These are phyloP conservation scores for Picea glauca DNA, from an alignment of 75 land plant genomes.

Conservation along the genomic window DNA sequence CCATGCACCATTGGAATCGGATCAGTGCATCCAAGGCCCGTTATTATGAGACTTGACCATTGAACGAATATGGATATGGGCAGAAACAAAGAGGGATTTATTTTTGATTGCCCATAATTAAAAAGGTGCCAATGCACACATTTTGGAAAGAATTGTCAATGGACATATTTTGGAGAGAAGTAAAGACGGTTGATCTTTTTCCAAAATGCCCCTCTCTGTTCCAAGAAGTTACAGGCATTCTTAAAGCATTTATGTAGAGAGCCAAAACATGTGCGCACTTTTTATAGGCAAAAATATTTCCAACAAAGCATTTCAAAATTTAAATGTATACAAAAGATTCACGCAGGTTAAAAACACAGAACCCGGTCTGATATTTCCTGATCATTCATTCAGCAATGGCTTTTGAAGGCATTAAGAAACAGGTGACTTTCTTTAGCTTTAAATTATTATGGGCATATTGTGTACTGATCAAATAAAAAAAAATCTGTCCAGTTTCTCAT, in stretches of 20 bases:
- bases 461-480: neutral
- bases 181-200: no score
- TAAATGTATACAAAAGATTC: neutral
- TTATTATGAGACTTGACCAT: neutral
- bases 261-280: neutral
- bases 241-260: neutral
- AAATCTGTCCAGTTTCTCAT: neutral
- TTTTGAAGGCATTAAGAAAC: neutral
- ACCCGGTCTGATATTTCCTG: neutral
- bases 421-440: neutral
- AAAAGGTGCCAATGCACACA: neutral
- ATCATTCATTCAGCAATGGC: neutral
- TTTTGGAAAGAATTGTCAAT: neutral
- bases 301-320: neutral
- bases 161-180: no score
- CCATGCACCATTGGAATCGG: neutral
- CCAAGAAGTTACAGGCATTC: neutral
- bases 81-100: neutral
- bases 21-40: neutral
- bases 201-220: neutral
- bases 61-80: neutral
- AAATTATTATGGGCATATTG: neutral
- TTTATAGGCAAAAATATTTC: neutral
- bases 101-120: neutral
- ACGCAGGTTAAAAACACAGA: neutral